These are phyloP conservation scores for Calonectria multiphialidica DNA, from an alignment of 2,329 filamentous ascomycete genomes.

Conservation along the genomic window DNA sequence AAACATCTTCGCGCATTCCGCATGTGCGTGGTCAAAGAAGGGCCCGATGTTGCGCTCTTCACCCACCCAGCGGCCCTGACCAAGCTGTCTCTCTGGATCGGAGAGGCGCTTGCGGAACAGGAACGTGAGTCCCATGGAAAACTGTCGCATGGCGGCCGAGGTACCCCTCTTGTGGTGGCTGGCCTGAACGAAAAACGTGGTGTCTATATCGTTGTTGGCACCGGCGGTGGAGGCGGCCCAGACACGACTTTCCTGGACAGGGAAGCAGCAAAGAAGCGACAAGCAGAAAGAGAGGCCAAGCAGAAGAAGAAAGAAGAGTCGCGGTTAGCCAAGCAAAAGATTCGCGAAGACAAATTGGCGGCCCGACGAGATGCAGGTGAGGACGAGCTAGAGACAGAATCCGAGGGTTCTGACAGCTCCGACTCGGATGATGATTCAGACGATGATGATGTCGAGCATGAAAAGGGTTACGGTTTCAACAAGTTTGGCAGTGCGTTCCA, in stretches of 20 bases:
- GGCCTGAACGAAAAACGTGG: slow-evolving; percentile 88
- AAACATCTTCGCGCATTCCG: slow-evolving; percentile 92
- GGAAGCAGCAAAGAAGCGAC: slow-evolving; percentile 73
- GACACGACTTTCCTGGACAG: slow-evolving; percentile 77
- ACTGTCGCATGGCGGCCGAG: slow-evolving; percentile 75
- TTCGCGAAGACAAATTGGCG: slow-evolving; percentile 71
- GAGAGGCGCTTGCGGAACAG: slow-evolving; percentile 90
- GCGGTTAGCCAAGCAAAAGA: slow-evolving; percentile 67
- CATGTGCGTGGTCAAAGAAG: slow-evolving; percentile 95
- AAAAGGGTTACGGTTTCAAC: slow-evolving; percentile 82
- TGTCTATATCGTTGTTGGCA: slow-evolving; percentile 93
- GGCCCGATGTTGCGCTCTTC: slow-evolving; percentile 91
- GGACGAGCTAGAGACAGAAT: slow-evolving; percentile 61
- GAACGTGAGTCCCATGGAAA: slow-evolving; percentile 82
- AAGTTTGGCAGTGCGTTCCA: slow-evolving; percentile 96
- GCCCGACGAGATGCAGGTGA: slow-evolving; percentile 63
- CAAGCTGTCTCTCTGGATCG: slow-evolving; percentile 94
- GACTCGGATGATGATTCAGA: slow-evolving; percentile 62
- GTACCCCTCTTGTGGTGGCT: slow-evolving; percentile 90
- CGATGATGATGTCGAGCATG: slow-evolving; percentile 63
- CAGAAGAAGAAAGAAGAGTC: slow-evolving; percentile 71
- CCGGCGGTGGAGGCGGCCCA: slow-evolving; percentile 86
- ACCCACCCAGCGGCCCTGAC: slow-evolving; percentile 93
- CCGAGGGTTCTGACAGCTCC: slow-evolving; percentile 54
- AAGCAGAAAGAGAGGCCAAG: slow-evolving; percentile 73